Conservation (phyloP, 176 grass and related monocot genomes). For the Cenchrus fungigraminus region DNA sequence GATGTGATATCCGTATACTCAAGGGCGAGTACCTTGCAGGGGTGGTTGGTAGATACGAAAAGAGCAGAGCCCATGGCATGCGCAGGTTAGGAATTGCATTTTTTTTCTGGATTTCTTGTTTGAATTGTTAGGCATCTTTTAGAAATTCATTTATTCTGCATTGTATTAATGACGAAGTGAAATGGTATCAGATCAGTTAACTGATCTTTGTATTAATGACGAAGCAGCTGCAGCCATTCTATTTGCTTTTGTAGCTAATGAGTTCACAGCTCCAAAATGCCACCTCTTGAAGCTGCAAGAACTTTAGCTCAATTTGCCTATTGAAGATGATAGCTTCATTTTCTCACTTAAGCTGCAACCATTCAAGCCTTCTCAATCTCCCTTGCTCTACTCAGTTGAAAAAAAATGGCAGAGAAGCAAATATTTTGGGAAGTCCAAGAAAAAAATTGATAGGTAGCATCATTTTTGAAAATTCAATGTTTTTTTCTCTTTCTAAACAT, state of each 20-base stretch:
- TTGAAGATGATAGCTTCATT: conserved; percentile 13
- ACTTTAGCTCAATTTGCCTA: neutral
- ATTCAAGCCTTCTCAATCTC: conserved; percentile 12
- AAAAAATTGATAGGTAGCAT: conserved; percentile 8
- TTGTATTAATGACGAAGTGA: neutral
- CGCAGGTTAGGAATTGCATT: conserved; percentile 67
- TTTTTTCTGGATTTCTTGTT: conserved; percentile 26
- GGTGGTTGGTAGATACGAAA: conserved; percentile 92
- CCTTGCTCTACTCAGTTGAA: neutral
- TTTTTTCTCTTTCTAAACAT: conserved; percentile 6
- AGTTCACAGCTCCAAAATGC: neutral
- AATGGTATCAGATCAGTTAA: neutral
- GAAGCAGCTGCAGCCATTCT: neutral
- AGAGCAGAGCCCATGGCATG: conserved; percentile 75
- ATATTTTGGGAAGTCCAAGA: conserved; percentile 6
- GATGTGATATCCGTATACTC: conserved; percentile 89
- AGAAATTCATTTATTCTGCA: neutral
- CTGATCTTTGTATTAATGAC: neutral
- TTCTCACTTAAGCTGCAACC: neutral
- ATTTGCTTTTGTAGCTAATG: neutral
- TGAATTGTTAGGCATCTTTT: conserved; percentile 30
- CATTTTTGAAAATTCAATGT: neutral
- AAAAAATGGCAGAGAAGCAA: neutral
- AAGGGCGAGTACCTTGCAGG: conserved; percentile 89
- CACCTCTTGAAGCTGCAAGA: neutral